A percentile compares a stretch with the other conserved stretches of the same genome.
Conservation (phyloP, 2,329 filamentous ascomycete species). For the Xenosphaeropsis pyriputrescens region DNA sequence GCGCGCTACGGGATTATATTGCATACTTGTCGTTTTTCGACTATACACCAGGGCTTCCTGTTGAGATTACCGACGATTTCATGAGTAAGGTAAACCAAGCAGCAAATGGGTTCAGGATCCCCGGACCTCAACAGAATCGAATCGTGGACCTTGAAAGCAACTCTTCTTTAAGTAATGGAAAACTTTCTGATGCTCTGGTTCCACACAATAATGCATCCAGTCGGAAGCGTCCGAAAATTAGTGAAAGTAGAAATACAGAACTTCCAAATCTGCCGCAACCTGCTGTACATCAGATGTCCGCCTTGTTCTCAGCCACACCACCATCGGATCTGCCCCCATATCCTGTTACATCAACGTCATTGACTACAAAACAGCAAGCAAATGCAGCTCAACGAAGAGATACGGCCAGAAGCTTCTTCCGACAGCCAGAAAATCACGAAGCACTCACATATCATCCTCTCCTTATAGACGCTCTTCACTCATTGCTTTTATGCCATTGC, state of each 20-base stretch:
- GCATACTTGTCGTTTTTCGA: slow-evolving; percentile 61
- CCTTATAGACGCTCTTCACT: slow-evolving; percentile 65
- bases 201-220: slow-evolving; percentile 20
- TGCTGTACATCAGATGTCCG: slow-evolving; percentile 36
- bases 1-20: slow-evolving; percentile 61
- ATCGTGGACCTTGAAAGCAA: slow-evolving; percentile 16
- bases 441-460: slow-evolving; percentile 69
- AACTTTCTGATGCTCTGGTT: slow-evolving; percentile 25
- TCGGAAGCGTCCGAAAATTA: slow-evolving; percentile 16
- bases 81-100: slow-evolving; percentile 40
- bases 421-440: slow-evolving; percentile 35
- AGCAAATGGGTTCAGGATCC: slow-evolving; percentile 29
- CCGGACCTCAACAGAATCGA: slow-evolving; percentile 17
- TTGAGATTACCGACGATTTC: slow-evolving; percentile 27
- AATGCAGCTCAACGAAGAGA: slow-evolving; percentile 15
- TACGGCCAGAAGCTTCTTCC: slow-evolving; percentile 18
- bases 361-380: slow-evolving; percentile 16
- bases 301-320: slow-evolving; percentile 57
- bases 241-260: slow-evolving; percentile 3
- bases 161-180: slow-evolving; percentile 15
- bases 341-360: slow-evolving; percentile 28
- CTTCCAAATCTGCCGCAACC: slow-evolving; percentile 31
- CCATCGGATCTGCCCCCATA: slow-evolving; percentile 54
- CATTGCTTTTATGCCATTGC: slow-evolving; percentile 63
- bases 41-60: slow-evolving; percentile 45